Percentiles rank a stretch among this genome's conserved stretches.
Evolutionary conservation across 208 protist genomes (phyloP).

Genomic region (Tritrichomonas foetus): DNA sequence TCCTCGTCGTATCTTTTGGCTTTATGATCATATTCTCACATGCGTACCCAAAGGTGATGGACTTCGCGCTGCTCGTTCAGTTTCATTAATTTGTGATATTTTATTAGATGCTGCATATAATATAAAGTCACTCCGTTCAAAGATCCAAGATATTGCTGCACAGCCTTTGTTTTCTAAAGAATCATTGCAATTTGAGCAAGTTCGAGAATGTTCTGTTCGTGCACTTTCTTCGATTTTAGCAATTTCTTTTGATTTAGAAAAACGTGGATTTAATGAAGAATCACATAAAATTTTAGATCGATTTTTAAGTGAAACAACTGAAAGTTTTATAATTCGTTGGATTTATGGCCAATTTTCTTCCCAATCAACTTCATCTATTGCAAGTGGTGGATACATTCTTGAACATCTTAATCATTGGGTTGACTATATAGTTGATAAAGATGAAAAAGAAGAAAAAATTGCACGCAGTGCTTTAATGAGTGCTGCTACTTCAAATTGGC

Average conservation of each 20-base stretch:
- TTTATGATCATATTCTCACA: not conserved
- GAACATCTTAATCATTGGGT: not conserved
- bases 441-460: conserved; percentile 17
- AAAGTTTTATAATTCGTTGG: not conserved
- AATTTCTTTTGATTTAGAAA: not conserved
- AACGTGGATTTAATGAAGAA: not conserved
- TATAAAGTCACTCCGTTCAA: not conserved
- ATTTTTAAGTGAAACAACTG: not conserved
- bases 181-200: not conserved
- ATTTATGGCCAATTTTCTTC: not conserved
- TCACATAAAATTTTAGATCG: not conserved
- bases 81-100: conserved; percentile 17
- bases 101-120: not conserved
- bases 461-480: not conserved
- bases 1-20: not conserved
- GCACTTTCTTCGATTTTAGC: not conserved
- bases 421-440: not conserved
- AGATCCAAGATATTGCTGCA: not conserved
- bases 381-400: not conserved
- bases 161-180: not conserved
- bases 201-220: not conserved
- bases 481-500: not conserved
- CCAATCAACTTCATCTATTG: not conserved
- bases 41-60: not conserved
- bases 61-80: not conserved